Evolutionary conservation across 306 rosid species (phyloP).

Genomic region (Alnus rubra): DNA sequence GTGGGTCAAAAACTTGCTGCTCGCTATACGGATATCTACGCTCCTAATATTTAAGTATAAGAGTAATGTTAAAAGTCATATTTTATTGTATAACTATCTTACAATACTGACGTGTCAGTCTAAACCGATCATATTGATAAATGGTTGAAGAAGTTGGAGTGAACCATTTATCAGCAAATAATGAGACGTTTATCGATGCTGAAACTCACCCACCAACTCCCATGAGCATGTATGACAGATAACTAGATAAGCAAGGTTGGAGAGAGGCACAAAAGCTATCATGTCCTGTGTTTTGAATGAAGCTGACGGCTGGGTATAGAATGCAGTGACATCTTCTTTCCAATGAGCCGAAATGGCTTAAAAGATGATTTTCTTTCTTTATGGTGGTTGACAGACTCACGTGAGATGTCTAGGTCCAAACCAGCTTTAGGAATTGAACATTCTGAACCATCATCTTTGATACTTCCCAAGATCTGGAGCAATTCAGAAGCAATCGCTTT

Average conservation of each 20-base stretch:
- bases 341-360: slow-evolving; percentile 10
- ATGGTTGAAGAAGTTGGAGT: too few relatives aligned
- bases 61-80: too few relatives aligned
- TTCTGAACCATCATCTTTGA: slow-evolving; percentile 2
- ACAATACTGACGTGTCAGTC: too few relatives aligned
- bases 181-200: not conserved
- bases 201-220: not conserved
- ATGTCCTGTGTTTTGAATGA: not conserved
- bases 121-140: too few relatives aligned
- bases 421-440: not conserved
- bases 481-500: slow-evolving; percentile 16
- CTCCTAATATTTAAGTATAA: not conserved
- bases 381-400: not conserved
- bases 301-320: not conserved
- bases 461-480: slow-evolving; percentile 17
- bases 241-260: not conserved
- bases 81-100: too few relatives aligned
- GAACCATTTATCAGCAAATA: not conserved
- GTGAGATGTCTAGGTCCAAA: not conserved
- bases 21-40: not conserved
- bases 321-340: not conserved
- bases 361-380: slow-evolving; percentile 5
- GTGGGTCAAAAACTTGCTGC: too few relatives aligned
- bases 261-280: too few relatives aligned
- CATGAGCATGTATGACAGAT: not conserved